Conservation (phyloP, 805 yeast genomes). For the Sporopachydermia lactativora region DNA sequence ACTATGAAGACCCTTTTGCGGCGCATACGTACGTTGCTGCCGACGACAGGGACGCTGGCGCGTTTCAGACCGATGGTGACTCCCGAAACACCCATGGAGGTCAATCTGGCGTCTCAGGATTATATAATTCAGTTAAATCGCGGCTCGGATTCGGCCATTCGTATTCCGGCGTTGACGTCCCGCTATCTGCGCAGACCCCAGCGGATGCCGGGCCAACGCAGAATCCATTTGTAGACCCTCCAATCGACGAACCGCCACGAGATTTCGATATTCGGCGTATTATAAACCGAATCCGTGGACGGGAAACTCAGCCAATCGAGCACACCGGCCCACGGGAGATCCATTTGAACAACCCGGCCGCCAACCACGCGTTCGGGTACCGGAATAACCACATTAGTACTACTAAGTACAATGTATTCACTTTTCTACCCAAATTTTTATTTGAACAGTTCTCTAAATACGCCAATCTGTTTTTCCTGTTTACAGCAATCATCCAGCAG, state of each 20-base stretch:
- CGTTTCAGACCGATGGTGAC: background rate
- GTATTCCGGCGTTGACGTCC: slow-evolving; percentile 18
- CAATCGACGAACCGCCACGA: slow-evolving; percentile 7
- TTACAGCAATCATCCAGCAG: slow-evolving; percentile 89
- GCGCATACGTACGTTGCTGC: background rate
- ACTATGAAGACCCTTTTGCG: background rate
- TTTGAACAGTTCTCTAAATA: slow-evolving; percentile 96
- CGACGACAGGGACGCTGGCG: background rate
- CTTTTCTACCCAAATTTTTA: slow-evolving; percentile 86
- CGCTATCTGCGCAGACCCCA: slow-evolving; percentile 12
- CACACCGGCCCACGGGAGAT: slow-evolving; percentile 47
- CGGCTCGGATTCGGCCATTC: slow-evolving; percentile 13
- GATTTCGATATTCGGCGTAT: slow-evolving; percentile 8
- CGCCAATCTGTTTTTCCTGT: slow-evolving; percentile 85
- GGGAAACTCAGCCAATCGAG: background rate
- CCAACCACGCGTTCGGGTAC: slow-evolving; percentile 43
- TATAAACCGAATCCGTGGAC: slow-evolving; percentile 4
- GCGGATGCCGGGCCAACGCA: background rate
- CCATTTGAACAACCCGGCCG: slow-evolving; percentile 44
- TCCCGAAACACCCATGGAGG: background rate
- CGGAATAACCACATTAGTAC: slow-evolving; percentile 83
- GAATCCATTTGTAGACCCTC: background rate
- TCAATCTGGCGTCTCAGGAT: slow-evolving; percentile 9
- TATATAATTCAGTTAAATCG: slow-evolving; percentile 13
- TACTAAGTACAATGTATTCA: slow-evolving; percentile 86